Conservation (phyloP, 176 grass and related monocot species). For the Carex scoparia region DNA sequence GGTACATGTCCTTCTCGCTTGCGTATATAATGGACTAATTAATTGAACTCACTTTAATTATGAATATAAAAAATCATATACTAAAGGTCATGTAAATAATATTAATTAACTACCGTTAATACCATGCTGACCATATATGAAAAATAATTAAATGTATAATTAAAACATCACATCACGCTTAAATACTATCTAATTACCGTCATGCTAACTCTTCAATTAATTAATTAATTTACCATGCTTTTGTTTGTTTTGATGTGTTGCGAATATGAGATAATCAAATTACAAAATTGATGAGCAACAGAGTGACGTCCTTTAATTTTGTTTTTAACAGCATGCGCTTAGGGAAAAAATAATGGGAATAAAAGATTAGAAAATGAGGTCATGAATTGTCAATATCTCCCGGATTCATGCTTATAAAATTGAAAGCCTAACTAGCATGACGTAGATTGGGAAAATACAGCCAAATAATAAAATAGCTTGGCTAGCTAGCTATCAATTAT, state of each 20-base stretch:
- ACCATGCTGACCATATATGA: neutral
- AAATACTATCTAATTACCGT: neutral
- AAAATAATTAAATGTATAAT: neutral
- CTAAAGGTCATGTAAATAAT: neutral
- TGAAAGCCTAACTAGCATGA: neutral
- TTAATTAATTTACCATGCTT: neutral
- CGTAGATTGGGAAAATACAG: conserved; percentile 17
- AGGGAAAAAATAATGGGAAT: neutral
- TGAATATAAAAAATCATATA: neutral
- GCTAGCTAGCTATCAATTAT: neutral
- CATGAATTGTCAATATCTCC: conserved; percentile 18
- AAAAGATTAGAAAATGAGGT: neutral
- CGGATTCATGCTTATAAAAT: neutral
- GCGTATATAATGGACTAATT: neutral
- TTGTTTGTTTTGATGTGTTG: conserved; percentile 14
- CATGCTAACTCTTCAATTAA: neutral
- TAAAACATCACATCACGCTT: neutral
- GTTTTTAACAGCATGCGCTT: neutral
- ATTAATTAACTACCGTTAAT: neutral
- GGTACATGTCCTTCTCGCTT: neutral
- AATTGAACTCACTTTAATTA: neutral
- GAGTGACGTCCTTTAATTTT: neutral
- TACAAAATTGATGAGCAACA: neutral
- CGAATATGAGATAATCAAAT: neutral
- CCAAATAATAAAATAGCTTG: neutral